Base-by-base conservation (phyloP, 2,329 filamentous ascomycete species). In the Pseudocercospora musae region DNA sequence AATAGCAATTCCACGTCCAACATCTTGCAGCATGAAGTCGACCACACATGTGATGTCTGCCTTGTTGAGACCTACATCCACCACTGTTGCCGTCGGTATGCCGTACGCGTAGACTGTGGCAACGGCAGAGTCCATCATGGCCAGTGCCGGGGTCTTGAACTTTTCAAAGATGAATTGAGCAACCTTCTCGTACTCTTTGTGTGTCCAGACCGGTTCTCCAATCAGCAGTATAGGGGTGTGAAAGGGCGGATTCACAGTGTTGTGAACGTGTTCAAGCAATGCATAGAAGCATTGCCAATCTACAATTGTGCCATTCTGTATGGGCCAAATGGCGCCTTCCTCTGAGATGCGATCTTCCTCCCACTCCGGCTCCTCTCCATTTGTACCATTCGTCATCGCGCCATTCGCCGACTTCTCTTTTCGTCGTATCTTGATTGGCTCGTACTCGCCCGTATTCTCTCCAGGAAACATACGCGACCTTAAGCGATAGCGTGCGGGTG, bases 161-260 rank as follows among this genome's bases (percentile, higher is more conserved):
- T 95, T 96, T 78, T 99, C 95, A 72, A 99, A 99, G 67, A 98
- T 87, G 80, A 96, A 99, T 66, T 95, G 91, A 13, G 93, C 90
- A 68, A 99, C 88, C 42, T 85, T 85, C 78, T 98, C 94, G 74
- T 89, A 89, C 76, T 97, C 92, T 65, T 89, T 88, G 8, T 90
- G 87, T 3, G 92, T 92, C 94, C 95, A 99, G 69, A 88, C 89
- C 3, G 95, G 93, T 69, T 96, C 91, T 7, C 90, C 86, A 77
- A 98, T 89, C 66, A 99, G 86, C 75, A 98, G 84, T 67, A 99
- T 91, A 1, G 95, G 93, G 0, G 94, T 97, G 79, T 97, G 95
- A 75, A 96, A 95, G 2, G 91, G 92, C 25, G 92, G 92, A 64
- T 92, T 95, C 63, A 99, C 85, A 53, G 90, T 86, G 76, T 91